These are phyloP conservation scores for Puccinellia tenuiflora DNA, from an alignment of 176 grass and related monocot species.

Conservation along the genomic window DNA sequence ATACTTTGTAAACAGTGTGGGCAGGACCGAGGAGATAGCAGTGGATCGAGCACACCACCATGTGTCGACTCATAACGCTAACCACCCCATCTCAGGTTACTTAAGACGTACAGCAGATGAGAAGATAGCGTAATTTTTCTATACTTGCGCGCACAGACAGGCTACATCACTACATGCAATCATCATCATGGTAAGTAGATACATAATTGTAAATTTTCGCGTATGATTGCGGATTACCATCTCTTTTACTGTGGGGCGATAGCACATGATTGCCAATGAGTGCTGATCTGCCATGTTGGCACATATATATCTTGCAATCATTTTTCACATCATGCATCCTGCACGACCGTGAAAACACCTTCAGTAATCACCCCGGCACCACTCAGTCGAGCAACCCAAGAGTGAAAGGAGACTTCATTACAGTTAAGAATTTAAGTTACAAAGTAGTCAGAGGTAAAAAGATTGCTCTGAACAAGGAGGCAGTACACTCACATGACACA, in stretches of 20 bases:
- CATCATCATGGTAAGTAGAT: no score
- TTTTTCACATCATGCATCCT: background rate
- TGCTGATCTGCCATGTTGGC: background rate
- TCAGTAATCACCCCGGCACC: background rate
- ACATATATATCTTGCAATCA: background rate
- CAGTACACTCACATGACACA: constrained; percentile 23
- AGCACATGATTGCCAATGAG: constrained; percentile 9
- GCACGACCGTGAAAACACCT: background rate
- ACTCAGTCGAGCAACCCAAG: background rate
- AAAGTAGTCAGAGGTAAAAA: constrained; percentile 2
- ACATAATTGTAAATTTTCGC: no score
- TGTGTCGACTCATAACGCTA: no score
- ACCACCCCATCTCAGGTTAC: no score
- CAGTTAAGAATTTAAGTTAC: background rate
- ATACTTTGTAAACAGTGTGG: no score
- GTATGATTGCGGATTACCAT: background rate
- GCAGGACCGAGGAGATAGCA: no score
- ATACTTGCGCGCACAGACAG: no score
- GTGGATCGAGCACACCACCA: no score
- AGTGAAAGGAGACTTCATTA: background rate
- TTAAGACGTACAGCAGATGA: no score
- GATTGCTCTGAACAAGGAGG: background rate
- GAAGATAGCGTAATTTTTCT: no score
- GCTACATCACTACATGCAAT: no score
- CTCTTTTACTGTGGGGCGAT: background rate